Base-by-base conservation (phyloP, 208 protist species). In the Crithidia brevicula region DNA sequence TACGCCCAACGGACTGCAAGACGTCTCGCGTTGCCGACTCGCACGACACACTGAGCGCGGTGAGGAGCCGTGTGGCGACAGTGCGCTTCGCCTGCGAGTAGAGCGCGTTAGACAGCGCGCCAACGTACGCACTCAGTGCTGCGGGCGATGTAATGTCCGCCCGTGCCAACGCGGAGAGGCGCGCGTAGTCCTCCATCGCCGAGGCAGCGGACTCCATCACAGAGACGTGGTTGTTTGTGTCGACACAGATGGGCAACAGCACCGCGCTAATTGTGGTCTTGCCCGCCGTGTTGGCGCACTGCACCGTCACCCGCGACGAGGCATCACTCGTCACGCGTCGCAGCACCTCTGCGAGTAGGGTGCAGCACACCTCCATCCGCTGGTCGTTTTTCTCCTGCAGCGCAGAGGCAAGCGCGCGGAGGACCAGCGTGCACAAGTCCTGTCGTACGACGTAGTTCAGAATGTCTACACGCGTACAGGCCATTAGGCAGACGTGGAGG, bases 181-280 rank as follows among this genome's bases (percentile, higher is more conserved):
- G 78, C 30, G 62, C 62, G 31, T 91, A 76, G 54, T 78, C 70
- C 63, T 77, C 78, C 9, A 93, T 80, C 18, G 82, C 82, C 10
- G 61, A 59, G 0, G 86, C 72, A 0, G 85, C 79, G 15, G 75
- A 78, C 64, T 88, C 81, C 58, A 73, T 78, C 49, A 77, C 34
- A 43, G 28, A 52, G 42, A 34, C 67, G 52, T 34, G 74, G 66
- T 58, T 71, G 51, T 64, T 68, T 5, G 28, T 58, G 57, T 59
- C 74, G 9, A 31, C 36, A 54, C 83, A 90, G 20, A 92, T 71
- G 2, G 86, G 86, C 31, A 94, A 60, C 63, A 86, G 83, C 3
- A 91, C 56, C 23, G 42, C 40, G 22, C 70, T 54, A 27, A 94
- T 62, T 9, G 63, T 74, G 25, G 77, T 68, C 20, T 72, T 75